These are phyloP conservation scores for Ascochyta fabae DNA, from an alignment of 2,329 filamentous ascomycete genomes.

Conservation along the genomic window DNA sequence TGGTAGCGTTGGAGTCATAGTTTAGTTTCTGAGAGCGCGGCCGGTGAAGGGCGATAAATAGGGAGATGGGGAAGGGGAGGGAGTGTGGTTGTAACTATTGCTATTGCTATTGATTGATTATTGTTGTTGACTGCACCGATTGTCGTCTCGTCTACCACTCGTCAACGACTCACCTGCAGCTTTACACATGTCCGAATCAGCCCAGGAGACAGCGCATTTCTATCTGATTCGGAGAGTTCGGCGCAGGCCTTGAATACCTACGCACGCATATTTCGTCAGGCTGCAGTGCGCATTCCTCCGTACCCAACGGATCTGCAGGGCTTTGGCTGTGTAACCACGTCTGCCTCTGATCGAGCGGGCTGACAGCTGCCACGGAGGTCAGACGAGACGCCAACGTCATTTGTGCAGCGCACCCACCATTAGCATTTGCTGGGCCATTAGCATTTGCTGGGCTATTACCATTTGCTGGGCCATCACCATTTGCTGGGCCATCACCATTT, in stretches of 20 bases:
- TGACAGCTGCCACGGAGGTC: conserved; percentile 17
- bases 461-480: no score
- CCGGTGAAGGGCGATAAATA: no score
- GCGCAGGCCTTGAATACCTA: conserved; percentile 32
- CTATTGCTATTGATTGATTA: conserved; percentile 24
- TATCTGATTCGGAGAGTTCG: conserved; percentile 46
- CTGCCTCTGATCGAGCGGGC: conserved; percentile 1
- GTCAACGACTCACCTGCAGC: conserved; percentile 1
- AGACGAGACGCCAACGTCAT: conserved; percentile 15
- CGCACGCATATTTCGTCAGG: background rate
- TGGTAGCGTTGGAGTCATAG: no score
- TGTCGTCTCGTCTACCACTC: background rate
- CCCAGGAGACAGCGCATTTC: conserved; percentile 34
- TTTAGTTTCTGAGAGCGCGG: no score
- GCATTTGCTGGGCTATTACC: no score
- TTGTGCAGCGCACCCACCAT: conserved; percentile 1
- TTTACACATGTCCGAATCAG: conserved; percentile 41
- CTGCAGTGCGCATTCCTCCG: conserved; percentile 2
- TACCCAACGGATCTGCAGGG: conserved; percentile 4
- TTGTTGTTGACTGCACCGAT: no score
- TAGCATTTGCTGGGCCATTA: no score
- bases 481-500: conserved; percentile 10
- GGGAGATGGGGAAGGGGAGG: no score
- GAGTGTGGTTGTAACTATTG: no score
- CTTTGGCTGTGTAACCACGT: conserved; percentile 7